Base-by-base conservation (phyloP, 345 rosid genomes). In the Erodium maritimum region DNA sequence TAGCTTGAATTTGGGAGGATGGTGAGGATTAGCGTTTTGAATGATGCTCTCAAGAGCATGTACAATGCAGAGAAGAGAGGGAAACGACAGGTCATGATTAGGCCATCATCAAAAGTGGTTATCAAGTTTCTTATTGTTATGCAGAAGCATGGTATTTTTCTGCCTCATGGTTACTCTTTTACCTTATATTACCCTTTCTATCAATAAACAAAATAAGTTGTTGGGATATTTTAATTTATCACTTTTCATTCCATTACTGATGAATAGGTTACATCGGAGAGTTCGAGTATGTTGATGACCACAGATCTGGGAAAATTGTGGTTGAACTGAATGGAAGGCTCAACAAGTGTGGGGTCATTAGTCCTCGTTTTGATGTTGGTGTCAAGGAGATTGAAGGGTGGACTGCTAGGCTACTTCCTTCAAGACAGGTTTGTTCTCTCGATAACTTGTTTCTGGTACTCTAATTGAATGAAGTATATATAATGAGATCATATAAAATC, bases 1-100 rank as follows among this genome's bases (percentile, higher is more conserved):
- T 69, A 75, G 59, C 59, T 69, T 50, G 29, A 25, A 23, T 17
- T 56, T 55, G 50, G 63, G 52, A 80, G 37, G 42, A 87, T 87
- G 95, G 95, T 83, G 79, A 69, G 90, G 57, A 74, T 84, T 48
- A 87, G 95, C 23, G 95, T 87, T 23, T 71, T 87, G 70, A 87
- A 87, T 62, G 95, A 87, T 78, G 90, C 95, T 45, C 83, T 87
- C 25, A 84, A 87, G 86, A 75, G 88, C 74, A 87, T 87, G 86
- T 84, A 69, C 62, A 84, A 87, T 70, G 90, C 95, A 0, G 95
- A 87, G 80, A 87, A 87, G 77, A 78, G 80, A 61, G 95, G 95
- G 4, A 87, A 87, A 59, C 76, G 84, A 4, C 95, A 87, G 72
- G 95, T 84, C 56, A 79, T 87, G 90, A 84, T 87, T 64, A 73